These are phyloP conservation scores for Pulveroboletus sp. DNA, from an alignment of 768 basidiomycete genomes.

Conservation along the genomic window DNA sequence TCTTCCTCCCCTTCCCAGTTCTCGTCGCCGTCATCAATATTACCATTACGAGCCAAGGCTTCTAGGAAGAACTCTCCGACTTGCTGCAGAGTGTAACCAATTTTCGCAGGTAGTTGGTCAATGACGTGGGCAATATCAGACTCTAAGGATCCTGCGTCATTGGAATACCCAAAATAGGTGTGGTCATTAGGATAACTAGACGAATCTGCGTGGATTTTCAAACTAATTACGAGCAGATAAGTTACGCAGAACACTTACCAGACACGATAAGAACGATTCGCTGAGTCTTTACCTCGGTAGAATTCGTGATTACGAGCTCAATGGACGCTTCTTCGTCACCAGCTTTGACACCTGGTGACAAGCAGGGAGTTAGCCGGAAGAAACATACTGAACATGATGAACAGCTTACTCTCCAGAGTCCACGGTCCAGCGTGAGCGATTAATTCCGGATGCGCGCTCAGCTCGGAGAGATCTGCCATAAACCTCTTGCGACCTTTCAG, in stretches of 20 bases:
- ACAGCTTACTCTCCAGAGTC: conserved; percentile 40
- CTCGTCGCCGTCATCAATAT: conserved; percentile 33
- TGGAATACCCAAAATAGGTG: conserved; percentile 52
- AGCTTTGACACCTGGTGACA: conserved; percentile 39
- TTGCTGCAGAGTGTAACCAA: conserved; percentile 42
- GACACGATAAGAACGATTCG: conserved; percentile 46
- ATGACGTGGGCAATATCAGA: conserved; percentile 39
- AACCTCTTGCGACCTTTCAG: conserved; percentile 57
- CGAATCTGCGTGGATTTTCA: conserved; percentile 43
- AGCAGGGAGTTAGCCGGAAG: neutral
- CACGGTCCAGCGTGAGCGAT: conserved; percentile 39
- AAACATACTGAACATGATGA: neutral
- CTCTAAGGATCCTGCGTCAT: conserved; percentile 39
- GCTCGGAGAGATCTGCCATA: conserved; percentile 50
- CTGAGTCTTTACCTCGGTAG: neutral
- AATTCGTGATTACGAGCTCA: conserved; percentile 40
- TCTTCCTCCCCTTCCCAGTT: conserved; percentile 38
- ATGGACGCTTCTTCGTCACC: conserved; percentile 68
- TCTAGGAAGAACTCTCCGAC: conserved; percentile 42
- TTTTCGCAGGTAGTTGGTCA: conserved; percentile 41
- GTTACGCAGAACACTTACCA: conserved; percentile 33
- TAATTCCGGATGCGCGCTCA: conserved; percentile 35
- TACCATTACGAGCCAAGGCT: conserved; percentile 29
- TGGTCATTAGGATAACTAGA: conserved; percentile 64
- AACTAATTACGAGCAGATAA: too few species aligned